A percentile compares a stretch with the other conserved stretches of the same genome.
Conservation (phyloP, 352 stramenopile genomes). For the Lagenidium giganteum region DNA sequence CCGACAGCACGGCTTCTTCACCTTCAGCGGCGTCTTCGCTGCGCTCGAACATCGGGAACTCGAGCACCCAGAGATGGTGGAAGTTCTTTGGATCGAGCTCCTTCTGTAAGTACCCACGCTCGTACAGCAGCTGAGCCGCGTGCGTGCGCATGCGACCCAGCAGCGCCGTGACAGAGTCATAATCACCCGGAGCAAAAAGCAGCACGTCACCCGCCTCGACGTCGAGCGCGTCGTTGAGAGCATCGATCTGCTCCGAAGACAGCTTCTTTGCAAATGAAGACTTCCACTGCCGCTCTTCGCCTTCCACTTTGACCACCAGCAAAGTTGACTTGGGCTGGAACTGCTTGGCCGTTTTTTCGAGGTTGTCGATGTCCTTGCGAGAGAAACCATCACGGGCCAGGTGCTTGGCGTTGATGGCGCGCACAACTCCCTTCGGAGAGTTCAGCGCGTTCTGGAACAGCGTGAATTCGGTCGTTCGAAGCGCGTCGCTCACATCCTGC, state of each 20-base stretch:
- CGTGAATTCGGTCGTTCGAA: conserved; percentile 33
- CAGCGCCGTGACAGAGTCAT: conserved; percentile 45
- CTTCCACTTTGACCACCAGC: conserved; percentile 68
- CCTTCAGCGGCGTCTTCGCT: conserved; percentile 35
- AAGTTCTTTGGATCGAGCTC: conserved; percentile 70
- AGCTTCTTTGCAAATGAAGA: conserved; percentile 67
- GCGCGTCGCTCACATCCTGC: conserved; percentile 37
- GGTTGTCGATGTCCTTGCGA: conserved; percentile 64
- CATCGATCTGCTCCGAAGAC: conserved; percentile 30
- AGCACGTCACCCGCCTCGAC: conserved; percentile 65
- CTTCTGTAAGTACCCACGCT: conserved; percentile 47
- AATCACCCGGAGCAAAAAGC: conserved; percentile 52
- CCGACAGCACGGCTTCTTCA: conserved; percentile 43
- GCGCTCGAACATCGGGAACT: conserved; percentile 87
- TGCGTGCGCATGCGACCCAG: conserved; percentile 70
- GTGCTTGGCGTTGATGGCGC: conserved; percentile 68
- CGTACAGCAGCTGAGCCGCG: conserved; percentile 49
- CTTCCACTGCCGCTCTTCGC: conserved; percentile 57
- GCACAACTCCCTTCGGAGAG: conserved; percentile 24
- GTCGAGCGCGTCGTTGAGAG: conserved; percentile 39
- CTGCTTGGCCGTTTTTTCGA: conserved; percentile 51
- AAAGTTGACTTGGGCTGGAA: conserved; percentile 25
- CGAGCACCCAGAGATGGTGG: conserved; percentile 77
- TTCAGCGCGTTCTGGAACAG: conserved; percentile 35
- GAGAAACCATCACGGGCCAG: conserved; percentile 52